A percentile compares a stretch with the other conserved stretches of the same genome.
Evolutionary conservation across 805 yeast species (phyloP).

Genomic region (Priceomyces fermenticarens): DNA sequence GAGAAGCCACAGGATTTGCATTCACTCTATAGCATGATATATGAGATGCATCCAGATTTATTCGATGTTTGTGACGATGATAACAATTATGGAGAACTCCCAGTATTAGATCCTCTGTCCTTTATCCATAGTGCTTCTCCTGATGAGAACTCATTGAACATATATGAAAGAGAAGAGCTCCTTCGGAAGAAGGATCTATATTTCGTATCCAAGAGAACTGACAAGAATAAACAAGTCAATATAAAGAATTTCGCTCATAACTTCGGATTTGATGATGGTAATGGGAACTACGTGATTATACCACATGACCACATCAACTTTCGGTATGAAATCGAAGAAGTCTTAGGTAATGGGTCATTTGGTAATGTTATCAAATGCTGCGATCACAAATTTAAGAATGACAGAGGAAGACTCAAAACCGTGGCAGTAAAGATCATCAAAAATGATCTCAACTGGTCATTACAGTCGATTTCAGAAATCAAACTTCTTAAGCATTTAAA

Average conservation of each 20-base stretch:
- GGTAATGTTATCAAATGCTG: conserved; percentile 71
- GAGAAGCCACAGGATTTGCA: conserved; percentile 11
- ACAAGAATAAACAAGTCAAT: conserved; percentile 24
- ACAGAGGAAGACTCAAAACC: conserved; percentile 24
- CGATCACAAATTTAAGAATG: conserved; percentile 52
- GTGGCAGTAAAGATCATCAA: conserved; percentile 80
- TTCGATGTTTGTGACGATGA: conserved; percentile 14
- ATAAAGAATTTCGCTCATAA: conserved; percentile 42
- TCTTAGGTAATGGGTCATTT: conserved; percentile 77
- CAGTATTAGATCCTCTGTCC: conserved; percentile 3
- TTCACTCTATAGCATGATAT: conserved; percentile 20
- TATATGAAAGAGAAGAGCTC: conserved; percentile 63
- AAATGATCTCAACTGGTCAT: conserved; percentile 67
- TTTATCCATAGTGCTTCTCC: conserved; percentile 2
- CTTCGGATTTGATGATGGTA: conserved; percentile 70
- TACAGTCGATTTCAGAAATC: conserved; percentile 78
- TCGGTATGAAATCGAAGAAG: conserved; percentile 58
- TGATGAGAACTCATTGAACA: conserved; percentile 28
- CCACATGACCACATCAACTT: conserved; percentile 73
- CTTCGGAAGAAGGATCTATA: conserved; percentile 47
- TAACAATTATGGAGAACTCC: neutral
- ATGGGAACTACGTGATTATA: conserved; percentile 57
- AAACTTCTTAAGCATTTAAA: conserved; percentile 55
- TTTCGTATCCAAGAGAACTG: conserved; percentile 50
- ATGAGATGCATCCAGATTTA: conserved; percentile 24